Base-by-base conservation (phyloP, 2,329 filamentous ascomycete species). In the Nigrospora osmanthi region DNA sequence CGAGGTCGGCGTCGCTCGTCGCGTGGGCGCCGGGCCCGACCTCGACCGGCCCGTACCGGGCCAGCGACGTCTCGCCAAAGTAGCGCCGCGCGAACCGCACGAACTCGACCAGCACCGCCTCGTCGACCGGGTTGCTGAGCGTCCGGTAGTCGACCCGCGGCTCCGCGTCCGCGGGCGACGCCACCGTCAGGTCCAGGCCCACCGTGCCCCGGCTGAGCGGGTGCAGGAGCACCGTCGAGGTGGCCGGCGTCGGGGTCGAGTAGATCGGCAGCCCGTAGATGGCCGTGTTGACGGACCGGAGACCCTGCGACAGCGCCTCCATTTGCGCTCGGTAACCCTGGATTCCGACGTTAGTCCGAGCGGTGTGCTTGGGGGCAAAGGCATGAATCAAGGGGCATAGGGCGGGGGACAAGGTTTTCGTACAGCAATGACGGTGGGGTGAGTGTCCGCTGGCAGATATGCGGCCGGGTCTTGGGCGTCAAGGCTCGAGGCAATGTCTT, bases 401-500 rank as follows among this genome's bases (percentile, higher is more conserved):
- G 48, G 57, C n/a, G 47, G 19, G 62, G 52, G 30, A 65, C 50
- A 4, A 61, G 44, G 40, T 53, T 54, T 10, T 53, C 48, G 50
- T 67, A 70, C 68, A 3, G 60, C 59, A 3, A 63, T 52, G 7
- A 70, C 64, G 7, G 61, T 58, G 0, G 59, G 50, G 42, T 67
- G 55, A 10, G 59, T 58, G 23, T 54, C 57, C 3, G 50, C 32
- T 2, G 64, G 63, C 10, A 70, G 57, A 40, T 63, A 62, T 6
- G 52, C 43, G 1, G 58, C 52, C 5, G 64, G 58, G 49, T 64
- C 59, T 38, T 68, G 64, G 17, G 53, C 43, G 1, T 46, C 39
- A 14, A 62, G 57, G 23, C 44, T 45, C n/a, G 54, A 48, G 11
- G 61, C 49, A 28, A 66, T 49, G 10, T 48, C 39, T 13, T 51